Evolutionary conservation across 1,284 basidiomycete genomes (phyloP).

Genomic region (Rhodotorula sp.): DNA sequence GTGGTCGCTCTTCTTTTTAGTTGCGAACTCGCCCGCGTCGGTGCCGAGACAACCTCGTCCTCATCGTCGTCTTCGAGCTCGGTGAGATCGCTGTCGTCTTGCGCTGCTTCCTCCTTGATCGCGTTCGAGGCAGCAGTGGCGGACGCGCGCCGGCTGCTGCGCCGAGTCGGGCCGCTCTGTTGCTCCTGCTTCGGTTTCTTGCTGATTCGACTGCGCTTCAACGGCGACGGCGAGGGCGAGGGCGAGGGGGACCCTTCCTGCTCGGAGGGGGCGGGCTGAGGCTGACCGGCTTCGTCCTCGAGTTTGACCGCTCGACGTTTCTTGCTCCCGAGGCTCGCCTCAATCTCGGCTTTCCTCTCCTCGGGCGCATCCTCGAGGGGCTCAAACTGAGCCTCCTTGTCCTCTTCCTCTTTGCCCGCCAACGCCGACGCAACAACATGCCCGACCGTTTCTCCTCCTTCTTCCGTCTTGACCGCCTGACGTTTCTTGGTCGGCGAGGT

Average conservation of each 20-base stretch:
- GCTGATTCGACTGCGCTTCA: neutral
- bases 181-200: neutral
- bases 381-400: neutral
- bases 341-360: neutral
- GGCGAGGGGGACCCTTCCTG: too few relatives aligned
- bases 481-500: conserved; percentile 4
- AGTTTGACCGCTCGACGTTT: conserved; percentile 11
- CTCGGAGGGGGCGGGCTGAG: too few relatives aligned
- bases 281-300: conserved; percentile 1
- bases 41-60: neutral
- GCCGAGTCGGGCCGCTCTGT: neutral
- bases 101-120: too few relatives aligned
- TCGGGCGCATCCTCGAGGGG: neutral
- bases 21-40: too few relatives aligned
- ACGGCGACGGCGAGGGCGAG: neutral
- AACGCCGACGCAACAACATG: neutral
- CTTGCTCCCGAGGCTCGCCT: neutral
- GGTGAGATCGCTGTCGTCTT: neutral
- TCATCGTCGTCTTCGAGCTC: neutral
- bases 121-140: neutral
- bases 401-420: too few relatives aligned
- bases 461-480: conserved; percentile 8
- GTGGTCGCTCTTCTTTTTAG: neutral
- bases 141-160: neutral
- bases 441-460: neutral